Evolutionary conservation across 371 early-diverging fungal species (phyloP).

Genomic region (Dichotomocladium elegans): DNA sequence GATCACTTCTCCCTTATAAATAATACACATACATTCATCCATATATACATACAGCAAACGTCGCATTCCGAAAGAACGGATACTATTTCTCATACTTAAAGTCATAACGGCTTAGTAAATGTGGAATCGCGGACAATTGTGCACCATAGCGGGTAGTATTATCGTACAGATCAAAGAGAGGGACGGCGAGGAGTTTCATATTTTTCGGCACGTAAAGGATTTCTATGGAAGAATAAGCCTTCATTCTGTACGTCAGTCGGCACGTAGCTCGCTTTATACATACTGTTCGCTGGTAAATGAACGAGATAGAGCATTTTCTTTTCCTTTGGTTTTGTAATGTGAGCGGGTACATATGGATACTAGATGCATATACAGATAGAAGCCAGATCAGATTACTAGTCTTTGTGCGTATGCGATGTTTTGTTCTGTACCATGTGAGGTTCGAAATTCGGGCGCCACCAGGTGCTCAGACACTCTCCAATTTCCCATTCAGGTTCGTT

Average conservation of each 20-base stretch:
- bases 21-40: not conserved
- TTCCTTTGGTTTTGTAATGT: constrained; percentile 79
- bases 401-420: not conserved
- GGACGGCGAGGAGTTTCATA: constrained; percentile 78
- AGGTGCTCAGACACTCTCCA: constrained; percentile 66
- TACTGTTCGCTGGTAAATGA: constrained; percentile 73
- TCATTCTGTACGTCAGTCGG: not conserved
- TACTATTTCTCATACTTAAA: constrained; percentile 27
- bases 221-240: constrained; percentile 32
- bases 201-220: constrained; percentile 75
- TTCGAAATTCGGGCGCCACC: constrained; percentile 83
- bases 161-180: constrained; percentile 80
- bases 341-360: constrained; percentile 82
- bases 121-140: constrained; percentile 70
- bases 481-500: constrained; percentile 63
- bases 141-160: constrained; percentile 73
- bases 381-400: too few species aligned
- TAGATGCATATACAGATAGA: constrained; percentile 10
- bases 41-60: constrained; percentile 1
- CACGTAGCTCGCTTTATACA: constrained; percentile 4
- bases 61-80: too few species aligned
- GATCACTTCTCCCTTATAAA: not conserved
- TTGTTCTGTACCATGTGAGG: constrained; percentile 59
- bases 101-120: constrained; percentile 59
- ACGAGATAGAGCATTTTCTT: constrained; percentile 70